These are phyloP conservation scores for Fusarium brevicatenulatum DNA, from an alignment of 2,329 filamentous ascomycete species.

Conservation along the genomic window DNA sequence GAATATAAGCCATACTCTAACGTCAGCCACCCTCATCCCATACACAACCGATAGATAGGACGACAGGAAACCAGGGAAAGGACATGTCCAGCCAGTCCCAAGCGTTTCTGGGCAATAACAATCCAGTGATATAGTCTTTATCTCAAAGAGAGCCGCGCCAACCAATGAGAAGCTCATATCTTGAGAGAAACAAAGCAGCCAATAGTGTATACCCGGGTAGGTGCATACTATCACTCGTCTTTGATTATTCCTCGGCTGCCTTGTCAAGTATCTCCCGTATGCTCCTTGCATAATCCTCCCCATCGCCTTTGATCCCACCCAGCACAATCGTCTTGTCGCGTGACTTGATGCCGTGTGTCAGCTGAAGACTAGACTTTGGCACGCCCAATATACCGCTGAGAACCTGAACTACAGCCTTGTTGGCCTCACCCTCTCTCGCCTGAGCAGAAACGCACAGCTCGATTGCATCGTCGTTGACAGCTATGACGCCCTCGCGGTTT, in stretches of 20 bases:
- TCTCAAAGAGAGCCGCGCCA: background rate
- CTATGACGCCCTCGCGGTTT: constrained; percentile 68
- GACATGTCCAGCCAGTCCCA: background rate
- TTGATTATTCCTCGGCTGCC: constrained; percentile 36
- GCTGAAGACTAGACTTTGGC: constrained; percentile 70
- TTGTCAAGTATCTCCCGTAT: constrained; percentile 45
- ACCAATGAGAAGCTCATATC: constrained; percentile 17
- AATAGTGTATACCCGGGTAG: background rate
- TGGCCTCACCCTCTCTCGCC: constrained; percentile 74
- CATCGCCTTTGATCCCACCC: constrained; percentile 48
- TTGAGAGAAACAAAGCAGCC: constrained; percentile 1
- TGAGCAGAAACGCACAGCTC: constrained; percentile 74
- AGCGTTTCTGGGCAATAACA: background rate
- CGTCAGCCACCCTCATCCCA: background rate
- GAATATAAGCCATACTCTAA: background rate
- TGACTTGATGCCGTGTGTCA: constrained; percentile 71
- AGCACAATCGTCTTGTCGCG: constrained; percentile 70
- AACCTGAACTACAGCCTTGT: constrained; percentile 71
- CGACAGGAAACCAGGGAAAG: background rate
- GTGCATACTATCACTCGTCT: background rate
- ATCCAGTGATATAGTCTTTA: background rate
- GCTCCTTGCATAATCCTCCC: constrained; percentile 40
- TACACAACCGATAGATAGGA: background rate
- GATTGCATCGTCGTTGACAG: constrained; percentile 65
- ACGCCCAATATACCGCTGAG: constrained; percentile 69